Percentiles rank a stretch among this genome's conserved stretches.
These are phyloP conservation scores for Hondaea fermentalgiana DNA, from an alignment of 108 stramenopile species.

Conservation along the genomic window DNA sequence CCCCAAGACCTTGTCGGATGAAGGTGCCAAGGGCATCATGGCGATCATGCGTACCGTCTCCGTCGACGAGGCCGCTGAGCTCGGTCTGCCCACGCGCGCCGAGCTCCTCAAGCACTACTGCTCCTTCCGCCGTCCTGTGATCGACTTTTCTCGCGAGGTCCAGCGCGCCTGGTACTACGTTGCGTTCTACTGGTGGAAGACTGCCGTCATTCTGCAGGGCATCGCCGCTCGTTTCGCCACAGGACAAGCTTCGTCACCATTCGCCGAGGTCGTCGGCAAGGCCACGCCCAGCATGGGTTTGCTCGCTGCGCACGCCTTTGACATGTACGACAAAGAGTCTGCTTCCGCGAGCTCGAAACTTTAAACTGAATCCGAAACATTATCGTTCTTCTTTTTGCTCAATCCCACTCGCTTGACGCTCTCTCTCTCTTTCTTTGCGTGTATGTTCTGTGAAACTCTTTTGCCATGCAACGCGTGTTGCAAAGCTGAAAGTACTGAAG, in stretches of 20 bases:
- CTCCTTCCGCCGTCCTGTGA: neutral
- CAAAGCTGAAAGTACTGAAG: too few relatives aligned
- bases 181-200: slow-evolving; percentile 80
- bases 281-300: neutral
- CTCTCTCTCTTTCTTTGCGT: too few relatives aligned
- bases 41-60: neutral
- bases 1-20: neutral
- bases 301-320: neutral
- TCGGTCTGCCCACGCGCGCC: neutral
- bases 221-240: slow-evolving; percentile 64
- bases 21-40: neutral
- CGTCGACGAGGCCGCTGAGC: neutral
- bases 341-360: neutral
- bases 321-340: neutral
- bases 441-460: too few relatives aligned
- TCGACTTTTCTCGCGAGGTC: neutral
- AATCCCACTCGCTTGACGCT: too few relatives aligned
- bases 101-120: slow-evolving; percentile 12
- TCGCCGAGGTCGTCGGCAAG: neutral
- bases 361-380: neutral
- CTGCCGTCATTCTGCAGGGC: slow-evolving; percentile 89
- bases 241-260: neutral
- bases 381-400: too few relatives aligned
- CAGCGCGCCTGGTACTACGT: slow-evolving; percentile 48
- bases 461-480: too few relatives aligned